phyloP scores from a whole-genome alignment of 441 rosid species.

The Pelargonium australe region DNA sequence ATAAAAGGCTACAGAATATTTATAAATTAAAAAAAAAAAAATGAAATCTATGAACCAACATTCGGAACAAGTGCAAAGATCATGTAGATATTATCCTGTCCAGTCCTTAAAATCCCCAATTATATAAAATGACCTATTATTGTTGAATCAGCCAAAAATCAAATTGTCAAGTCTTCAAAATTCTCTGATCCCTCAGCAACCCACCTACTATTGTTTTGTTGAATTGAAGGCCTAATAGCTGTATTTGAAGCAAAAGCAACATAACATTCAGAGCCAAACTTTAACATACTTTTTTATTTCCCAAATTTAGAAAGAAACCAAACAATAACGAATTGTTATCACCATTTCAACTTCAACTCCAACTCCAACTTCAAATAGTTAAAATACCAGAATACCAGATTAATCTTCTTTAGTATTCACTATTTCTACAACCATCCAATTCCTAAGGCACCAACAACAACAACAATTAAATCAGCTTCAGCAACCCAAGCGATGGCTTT shows the following conservation, averaged over 20 bases:
- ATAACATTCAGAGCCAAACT: background rate
- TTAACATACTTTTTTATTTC: background rate
- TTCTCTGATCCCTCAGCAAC: background rate
- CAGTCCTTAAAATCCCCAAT: background rate
- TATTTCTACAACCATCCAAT: background rate
- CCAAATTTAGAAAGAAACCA: background rate
- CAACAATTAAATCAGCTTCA: background rate
- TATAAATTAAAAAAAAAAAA: too few relatives aligned
- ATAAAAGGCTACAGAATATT: too few relatives aligned
- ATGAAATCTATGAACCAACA: too few relatives aligned
- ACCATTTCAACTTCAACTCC: background rate
- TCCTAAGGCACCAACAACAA: background rate
- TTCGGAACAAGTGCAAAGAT: too few relatives aligned
- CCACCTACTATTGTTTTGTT: background rate
- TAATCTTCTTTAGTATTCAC: background rate
- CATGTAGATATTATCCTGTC: too few relatives aligned
- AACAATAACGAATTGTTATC: background rate
- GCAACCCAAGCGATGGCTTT: background rate
- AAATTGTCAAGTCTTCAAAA: background rate
- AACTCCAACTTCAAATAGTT: background rate
- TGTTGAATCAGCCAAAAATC: background rate
- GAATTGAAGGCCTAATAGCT: background rate
- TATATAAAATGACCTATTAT: too few relatives aligned
- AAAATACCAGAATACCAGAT: too few relatives aligned
- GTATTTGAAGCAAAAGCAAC: background rate